Base-by-base conservation (phyloP, 1,139 yeast genomes). In the Yamadazyma epiphylla region DNA sequence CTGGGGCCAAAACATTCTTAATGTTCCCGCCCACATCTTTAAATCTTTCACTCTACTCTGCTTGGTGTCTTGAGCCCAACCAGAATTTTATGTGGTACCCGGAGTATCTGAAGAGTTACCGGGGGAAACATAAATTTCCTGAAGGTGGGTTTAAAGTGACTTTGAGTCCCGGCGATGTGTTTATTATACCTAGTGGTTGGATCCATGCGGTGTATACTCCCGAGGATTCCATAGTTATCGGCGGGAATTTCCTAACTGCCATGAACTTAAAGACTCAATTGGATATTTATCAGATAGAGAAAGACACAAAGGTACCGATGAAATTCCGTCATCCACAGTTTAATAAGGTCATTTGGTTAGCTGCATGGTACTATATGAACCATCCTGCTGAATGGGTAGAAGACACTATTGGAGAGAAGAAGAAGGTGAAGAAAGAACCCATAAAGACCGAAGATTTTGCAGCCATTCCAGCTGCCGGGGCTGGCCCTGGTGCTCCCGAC, bases 171-270 rank as follows among this genome's bases (percentile, higher is more conserved):
- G 95, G 95, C 0, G 96, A 88, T 50, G 69, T 87, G 15, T 70
- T 88, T 54, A 65, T 87, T 11, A 81, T 88, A 11, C 96, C 96
- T 2, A 78, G 94, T 30, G 96, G 96, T 0, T 88, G 95, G 94
- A 87, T 88, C 30, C 96, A 88, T 55, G 81, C 94, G 0, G 96
- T 88, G 0, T 77, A 78, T 47, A 87, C 96, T 0, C 94, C 95
- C 0, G 60, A 63, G 13, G 95, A 88, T 48, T 77, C 94, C 0
- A 59, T 87, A 2, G 88, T 88, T 3, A 75, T 88, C 33, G 96
- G 96, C 2, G 96, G 96, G 0, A 88, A 88, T 51, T 88, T 79
- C 50, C 58, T 88, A 19, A 85, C 94, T 0, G 51, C 77, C 26
- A 59, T 75, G 36, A 80, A 82, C 45, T 57, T 86, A 44, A 58